phyloP scores from a whole-genome alignment of 305 asterid genomes.

The Solanum hybrid region DNA sequence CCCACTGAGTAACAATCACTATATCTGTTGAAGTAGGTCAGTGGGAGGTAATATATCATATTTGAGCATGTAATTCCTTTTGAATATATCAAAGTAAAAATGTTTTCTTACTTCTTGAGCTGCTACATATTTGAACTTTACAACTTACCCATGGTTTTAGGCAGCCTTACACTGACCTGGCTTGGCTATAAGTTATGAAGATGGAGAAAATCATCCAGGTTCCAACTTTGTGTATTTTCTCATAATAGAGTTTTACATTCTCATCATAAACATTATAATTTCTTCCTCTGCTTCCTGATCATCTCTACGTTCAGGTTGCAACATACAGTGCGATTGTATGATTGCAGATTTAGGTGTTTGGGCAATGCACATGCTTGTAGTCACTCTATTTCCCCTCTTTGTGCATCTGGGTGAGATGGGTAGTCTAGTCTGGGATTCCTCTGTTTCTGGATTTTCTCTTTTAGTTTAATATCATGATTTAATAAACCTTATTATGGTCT shows the following conservation, averaged over 20 bases:
- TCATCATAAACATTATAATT: neutral
- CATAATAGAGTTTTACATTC: neutral
- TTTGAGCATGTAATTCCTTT: neutral
- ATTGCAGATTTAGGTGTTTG: neutral
- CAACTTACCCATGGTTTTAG: neutral
- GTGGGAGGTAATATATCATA: neutral
- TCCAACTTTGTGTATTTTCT: neutral
- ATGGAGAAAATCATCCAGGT: neutral
- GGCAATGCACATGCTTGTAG: neutral
- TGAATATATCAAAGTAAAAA: neutral
- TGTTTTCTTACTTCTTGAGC: neutral
- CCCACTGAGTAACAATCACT: neutral
- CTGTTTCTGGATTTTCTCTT: neutral
- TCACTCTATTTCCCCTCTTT: neutral
- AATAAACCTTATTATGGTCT: neutral
- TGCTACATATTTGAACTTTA: neutral
- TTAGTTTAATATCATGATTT: neutral
- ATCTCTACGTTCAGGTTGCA: neutral
- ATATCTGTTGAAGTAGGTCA: neutral
- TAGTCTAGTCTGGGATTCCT: neutral
- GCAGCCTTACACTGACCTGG: neutral
- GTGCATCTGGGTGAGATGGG: neutral
- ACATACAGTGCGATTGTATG: neutral
- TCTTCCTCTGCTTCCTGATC: slow-evolving; percentile 4
- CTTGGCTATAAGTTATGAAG: neutral